These are phyloP conservation scores for Kwoniella pini DNA, from an alignment of 768 basidiomycete genomes.

Conservation along the genomic window DNA sequence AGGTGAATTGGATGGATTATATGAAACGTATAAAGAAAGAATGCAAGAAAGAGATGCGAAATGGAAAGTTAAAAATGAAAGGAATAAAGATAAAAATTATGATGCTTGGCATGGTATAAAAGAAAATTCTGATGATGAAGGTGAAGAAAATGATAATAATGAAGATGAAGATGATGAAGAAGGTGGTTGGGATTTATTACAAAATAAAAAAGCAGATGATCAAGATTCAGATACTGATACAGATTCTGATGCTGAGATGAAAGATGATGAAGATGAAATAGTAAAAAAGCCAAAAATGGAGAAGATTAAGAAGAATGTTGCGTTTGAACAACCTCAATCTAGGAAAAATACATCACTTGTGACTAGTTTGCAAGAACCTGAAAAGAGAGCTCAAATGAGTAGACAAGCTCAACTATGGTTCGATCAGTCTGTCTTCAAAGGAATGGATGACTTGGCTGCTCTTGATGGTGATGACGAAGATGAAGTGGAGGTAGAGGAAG, in stretches of 20 bases:
- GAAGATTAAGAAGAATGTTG: constrained; percentile 24
- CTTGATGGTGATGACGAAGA: constrained; percentile 57
- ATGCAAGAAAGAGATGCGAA: constrained; percentile 83
- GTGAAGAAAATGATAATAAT: constrained; percentile 55
- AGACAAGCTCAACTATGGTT: constrained; percentile 85
- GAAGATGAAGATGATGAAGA: constrained; percentile 58
- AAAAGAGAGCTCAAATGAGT: constrained; percentile 54
- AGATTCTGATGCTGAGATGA: constrained; percentile 59
- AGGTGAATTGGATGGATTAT: constrained; percentile 81
- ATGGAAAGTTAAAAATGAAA: constrained; percentile 75
- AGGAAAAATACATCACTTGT: constrained; percentile 54
- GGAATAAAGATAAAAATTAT: constrained; percentile 69
- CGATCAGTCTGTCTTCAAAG: constrained; percentile 84
- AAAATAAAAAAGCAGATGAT: constrained; percentile 47
- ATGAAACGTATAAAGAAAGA: constrained; percentile 79
- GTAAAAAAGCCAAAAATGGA: constrained; percentile 21
- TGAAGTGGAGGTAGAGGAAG: constrained; percentile 56
- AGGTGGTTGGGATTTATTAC: constrained; percentile 56
- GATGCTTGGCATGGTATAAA: constrained; percentile 79
- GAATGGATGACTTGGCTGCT: constrained; percentile 58
- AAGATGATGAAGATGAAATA: constrained; percentile 42
- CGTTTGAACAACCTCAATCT: constrained; percentile 18
- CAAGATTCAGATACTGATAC: constrained; percentile 41
- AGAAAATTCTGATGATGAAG: constrained; percentile 47
- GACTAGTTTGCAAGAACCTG: constrained; percentile 58